A percentile compares a stretch with the other conserved stretches of the same genome.
phyloP scores from a whole-genome alignment of 1,139 yeast species.

The Zygotorulaspora mrakii region DNA sequence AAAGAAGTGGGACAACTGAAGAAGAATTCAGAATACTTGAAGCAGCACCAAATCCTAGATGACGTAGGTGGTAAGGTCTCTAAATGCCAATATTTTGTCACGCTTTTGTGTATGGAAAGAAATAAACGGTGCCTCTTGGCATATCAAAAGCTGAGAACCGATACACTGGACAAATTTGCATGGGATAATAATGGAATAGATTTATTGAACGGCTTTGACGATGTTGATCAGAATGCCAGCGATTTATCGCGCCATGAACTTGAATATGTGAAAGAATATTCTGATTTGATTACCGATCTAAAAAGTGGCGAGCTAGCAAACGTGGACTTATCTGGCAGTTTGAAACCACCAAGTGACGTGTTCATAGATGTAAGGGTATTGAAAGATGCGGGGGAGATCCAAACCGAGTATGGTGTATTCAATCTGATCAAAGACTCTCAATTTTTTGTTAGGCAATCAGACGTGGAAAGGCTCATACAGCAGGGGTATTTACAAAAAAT shows the following conservation, averaged over 20 bases:
- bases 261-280: constrained; percentile 69
- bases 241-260: constrained; percentile 75
- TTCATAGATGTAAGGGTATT: constrained; percentile 91
- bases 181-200: constrained; percentile 53
- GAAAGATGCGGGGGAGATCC: constrained; percentile 94
- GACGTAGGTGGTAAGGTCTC: constrained; percentile 45
- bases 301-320: constrained; percentile 73
- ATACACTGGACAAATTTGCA: constrained; percentile 59
- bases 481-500: constrained; percentile 88
- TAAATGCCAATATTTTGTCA: constrained; percentile 74
- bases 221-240: constrained; percentile 35
- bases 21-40: constrained; percentile 39
- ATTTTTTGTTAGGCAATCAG: constrained; percentile 88
- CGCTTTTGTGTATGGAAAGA: constrained; percentile 76
- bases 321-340: constrained; percentile 80
- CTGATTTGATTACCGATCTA: constrained; percentile 66
- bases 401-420: constrained; percentile 95
- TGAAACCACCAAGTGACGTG: constrained; percentile 86
- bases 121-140: constrained; percentile 87
- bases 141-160: constrained; percentile 69
- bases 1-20: constrained; percentile 59
- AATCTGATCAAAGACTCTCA: constrained; percentile 93
- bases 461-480: constrained; percentile 88
- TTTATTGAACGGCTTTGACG: constrained; percentile 15
- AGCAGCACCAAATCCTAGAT: constrained; percentile 31